These are phyloP conservation scores for Verticillium isaacii DNA, from an alignment of 2,329 filamentous ascomycete genomes.

Conservation along the genomic window DNA sequence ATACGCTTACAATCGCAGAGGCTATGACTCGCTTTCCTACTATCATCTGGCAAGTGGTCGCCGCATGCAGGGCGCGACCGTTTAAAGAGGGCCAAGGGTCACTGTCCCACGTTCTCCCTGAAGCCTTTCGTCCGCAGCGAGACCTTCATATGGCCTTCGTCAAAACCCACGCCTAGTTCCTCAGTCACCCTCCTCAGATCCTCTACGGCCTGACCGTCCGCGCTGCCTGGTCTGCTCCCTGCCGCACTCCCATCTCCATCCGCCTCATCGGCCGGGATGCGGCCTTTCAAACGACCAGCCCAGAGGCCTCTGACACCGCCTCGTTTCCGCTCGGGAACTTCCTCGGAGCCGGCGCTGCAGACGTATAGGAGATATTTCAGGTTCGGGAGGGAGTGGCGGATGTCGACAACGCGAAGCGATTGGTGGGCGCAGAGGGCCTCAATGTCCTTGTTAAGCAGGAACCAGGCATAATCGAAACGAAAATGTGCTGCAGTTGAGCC, in stretches of 20 bases:
- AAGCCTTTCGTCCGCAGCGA: constrained; percentile 53
- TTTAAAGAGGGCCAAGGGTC: neutral
- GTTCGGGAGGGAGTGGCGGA: constrained; percentile 88
- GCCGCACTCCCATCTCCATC: constrained; percentile 35
- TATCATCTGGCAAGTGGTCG: neutral
- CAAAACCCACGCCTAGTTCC: constrained; percentile 36
- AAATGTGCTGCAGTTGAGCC: constrained; percentile 69
- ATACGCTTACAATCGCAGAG: neutral
- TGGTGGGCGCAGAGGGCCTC: constrained; percentile 63
- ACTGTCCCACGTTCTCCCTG: constrained; percentile 35
- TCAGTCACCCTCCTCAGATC: constrained; percentile 12
- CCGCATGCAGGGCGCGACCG: neutral
- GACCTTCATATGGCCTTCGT: constrained; percentile 38
- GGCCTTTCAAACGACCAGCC: constrained; percentile 39
- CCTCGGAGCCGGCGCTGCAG: constrained; percentile 69
- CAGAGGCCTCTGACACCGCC: constrained; percentile 58
- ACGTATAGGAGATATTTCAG: constrained; percentile 90
- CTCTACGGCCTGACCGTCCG: constrained; percentile 4
- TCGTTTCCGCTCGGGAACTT: constrained; percentile 56
- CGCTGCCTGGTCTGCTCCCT: constrained; percentile 36
- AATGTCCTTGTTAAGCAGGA: constrained; percentile 94
- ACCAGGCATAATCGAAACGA: constrained; percentile 93
- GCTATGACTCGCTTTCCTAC: neutral
- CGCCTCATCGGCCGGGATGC: constrained; percentile 5
- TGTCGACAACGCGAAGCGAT: constrained; percentile 77